Conservation (phyloP, 495 filamentous ascomycete genomes). For the Podospora sp. region DNA sequence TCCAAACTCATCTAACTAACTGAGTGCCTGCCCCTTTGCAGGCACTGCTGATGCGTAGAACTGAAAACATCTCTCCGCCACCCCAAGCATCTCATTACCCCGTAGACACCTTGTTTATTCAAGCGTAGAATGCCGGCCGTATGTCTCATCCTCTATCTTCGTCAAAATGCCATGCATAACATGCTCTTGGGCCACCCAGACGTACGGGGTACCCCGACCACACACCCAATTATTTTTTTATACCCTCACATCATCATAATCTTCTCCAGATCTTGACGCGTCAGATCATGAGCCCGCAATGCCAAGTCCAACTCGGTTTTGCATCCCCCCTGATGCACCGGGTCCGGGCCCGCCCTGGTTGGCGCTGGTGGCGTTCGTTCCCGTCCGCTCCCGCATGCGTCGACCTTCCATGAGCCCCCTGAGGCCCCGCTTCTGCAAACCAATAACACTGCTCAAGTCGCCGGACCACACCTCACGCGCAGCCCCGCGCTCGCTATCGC, state of each 20-base stretch:
- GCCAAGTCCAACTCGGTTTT: slow-evolving; percentile 2
- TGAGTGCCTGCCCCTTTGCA: neutral
- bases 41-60: neutral
- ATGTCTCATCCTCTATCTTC: neutral
- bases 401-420: slow-evolving; percentile 94
- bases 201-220: no score
- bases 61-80: neutral
- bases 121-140: neutral
- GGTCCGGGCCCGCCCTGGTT: neutral
- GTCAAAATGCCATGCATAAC: neutral
- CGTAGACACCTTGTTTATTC: neutral
- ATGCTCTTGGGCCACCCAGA: neutral
- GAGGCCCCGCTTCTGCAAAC: slow-evolving; percentile 89
- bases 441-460: slow-evolving; percentile 90
- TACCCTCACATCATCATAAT: no score
- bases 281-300: slow-evolving; percentile 10
- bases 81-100: neutral
- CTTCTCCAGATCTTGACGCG: neutral
- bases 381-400: slow-evolving; percentile 71
- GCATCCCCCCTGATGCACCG: neutral
- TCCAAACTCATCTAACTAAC: neutral
- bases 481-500: slow-evolving; percentile 37
- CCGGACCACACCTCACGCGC: slow-evolving; percentile 73
- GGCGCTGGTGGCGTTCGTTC: slow-evolving; percentile 30
- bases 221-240: neutral